Evolutionary conservation across 495 filamentous ascomycete genomes (phyloP), one percentile per base, ranked within the genome.

Genomic region (Venustampulla echinocandica): DNA sequence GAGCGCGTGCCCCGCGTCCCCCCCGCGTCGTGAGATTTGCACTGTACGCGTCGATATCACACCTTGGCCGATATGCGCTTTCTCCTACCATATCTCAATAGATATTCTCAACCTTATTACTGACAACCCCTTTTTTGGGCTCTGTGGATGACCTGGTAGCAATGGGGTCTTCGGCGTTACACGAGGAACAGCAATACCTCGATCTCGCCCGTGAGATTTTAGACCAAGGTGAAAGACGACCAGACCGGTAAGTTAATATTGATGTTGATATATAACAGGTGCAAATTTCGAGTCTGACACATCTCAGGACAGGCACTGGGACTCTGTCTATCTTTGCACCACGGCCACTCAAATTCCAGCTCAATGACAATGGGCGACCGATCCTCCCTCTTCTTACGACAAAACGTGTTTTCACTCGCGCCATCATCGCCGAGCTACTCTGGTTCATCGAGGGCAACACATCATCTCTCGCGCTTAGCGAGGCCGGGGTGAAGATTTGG

Each of bases 321-420:
- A 98, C 92, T 14, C 73, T 77, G 56, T 84, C 89, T 15, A 71
- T 97, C 57, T 95, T 95, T 60, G 90, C 85, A 1, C 92, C 90
- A 0, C 76, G 73, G 0, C 85, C 85, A 18, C 74, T 96, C 25
- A 88, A 86, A 58, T 98, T 95, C 73, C 75, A 74, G 42, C 86
- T 97, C 57, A 67, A 74, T 21, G 69, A 74, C 25, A 56, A 64
- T 56, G 63, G 69, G 55, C 57, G 61, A 42, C 77, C 80, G 4
- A 73, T 92, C 63, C 77, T 97, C 30, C 90, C 90, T 19, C 84
- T 97, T 55, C 81, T 97, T 10, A 97, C 90, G 4, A 97, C 92
- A 22, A 97, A 97, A 65, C 87, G 92, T 58, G 92, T 97, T 62
- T 95, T 94, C 74, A 74, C 84, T 24, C 85, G 85, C 50, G 92